A percentile compares a stretch with the other conserved stretches of the same genome.
These are phyloP conservation scores for Chaetomium tenue DNA, from an alignment of 495 filamentous ascomycete species.

Conservation along the genomic window DNA sequence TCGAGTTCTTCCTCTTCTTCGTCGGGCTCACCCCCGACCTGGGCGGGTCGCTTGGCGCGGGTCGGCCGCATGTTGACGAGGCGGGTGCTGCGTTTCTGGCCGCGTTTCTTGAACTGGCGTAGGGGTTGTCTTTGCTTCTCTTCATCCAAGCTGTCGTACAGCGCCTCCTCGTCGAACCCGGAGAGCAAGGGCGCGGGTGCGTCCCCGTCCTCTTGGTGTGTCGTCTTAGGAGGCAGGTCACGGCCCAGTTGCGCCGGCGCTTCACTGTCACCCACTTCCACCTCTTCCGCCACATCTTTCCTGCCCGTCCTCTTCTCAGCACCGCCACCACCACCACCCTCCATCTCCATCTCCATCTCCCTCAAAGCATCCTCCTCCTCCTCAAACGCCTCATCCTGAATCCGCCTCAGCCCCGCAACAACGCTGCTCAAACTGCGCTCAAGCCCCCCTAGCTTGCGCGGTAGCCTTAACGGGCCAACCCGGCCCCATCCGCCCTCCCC, in stretches of 20 bases:
- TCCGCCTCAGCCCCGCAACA: slow-evolving; percentile 70
- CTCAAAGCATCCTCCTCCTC: slow-evolving; percentile 80
- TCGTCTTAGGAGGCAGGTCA: neutral
- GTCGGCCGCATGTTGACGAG: slow-evolving; percentile 67
- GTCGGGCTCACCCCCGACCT: slow-evolving; percentile 16
- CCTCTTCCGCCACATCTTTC: slow-evolving; percentile 5
- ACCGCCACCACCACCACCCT: neutral
- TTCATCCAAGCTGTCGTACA: slow-evolving; percentile 51
- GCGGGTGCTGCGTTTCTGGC: slow-evolving; percentile 82
- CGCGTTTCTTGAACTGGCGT: slow-evolving; percentile 83
- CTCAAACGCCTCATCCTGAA: slow-evolving; percentile 73
- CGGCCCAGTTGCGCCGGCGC: neutral
- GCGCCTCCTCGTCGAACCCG: slow-evolving; percentile 57
- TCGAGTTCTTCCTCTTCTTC: slow-evolving; percentile 26
- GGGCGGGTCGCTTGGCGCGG: slow-evolving; percentile 40
- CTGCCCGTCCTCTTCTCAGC: neutral
- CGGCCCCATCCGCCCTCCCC: slow-evolving; percentile 38
- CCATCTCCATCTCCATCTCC: slow-evolving; percentile 74
- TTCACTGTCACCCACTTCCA: slow-evolving; percentile 10
- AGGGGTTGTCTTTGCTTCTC: slow-evolving; percentile 40
- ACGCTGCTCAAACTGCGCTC: slow-evolving; percentile 74
- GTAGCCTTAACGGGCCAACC: slow-evolving; percentile 54
- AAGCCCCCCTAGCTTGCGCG: slow-evolving; percentile 55
- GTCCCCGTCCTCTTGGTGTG: neutral
- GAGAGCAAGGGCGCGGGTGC: slow-evolving; percentile 49